Evolutionary conservation across 2,329 filamentous ascomycete genomes (phyloP).

Genomic region (Didymosphaeria variabile): DNA sequence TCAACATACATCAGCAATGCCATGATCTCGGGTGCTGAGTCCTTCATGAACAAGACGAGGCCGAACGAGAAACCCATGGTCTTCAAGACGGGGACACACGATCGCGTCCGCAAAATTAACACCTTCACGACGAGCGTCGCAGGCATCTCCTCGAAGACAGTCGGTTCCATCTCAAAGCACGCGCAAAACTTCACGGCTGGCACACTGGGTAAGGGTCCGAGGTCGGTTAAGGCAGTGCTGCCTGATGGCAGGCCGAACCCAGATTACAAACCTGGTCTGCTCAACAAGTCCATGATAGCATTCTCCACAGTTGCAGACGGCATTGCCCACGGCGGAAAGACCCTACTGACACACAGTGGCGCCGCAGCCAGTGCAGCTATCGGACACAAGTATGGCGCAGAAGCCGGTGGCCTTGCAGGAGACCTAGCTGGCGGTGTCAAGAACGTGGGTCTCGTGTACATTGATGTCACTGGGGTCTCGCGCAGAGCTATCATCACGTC

Average conservation of each 20-base stretch:
- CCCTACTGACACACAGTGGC: constrained; percentile 76
- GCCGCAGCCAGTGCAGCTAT: constrained; percentile 86
- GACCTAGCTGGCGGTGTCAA: constrained; percentile 86
- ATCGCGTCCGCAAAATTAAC: constrained; percentile 87
- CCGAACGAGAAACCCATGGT: constrained; percentile 83
- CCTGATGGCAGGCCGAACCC: constrained; percentile 71
- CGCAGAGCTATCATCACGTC: constrained; percentile 89
- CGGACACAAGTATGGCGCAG: constrained; percentile 84
- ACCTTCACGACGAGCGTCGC: constrained; percentile 83
- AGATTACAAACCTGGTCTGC: constrained; percentile 84
- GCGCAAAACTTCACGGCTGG: constrained; percentile 90
- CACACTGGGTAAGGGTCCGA: constrained; percentile 70
- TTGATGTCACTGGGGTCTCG: constrained; percentile 93
- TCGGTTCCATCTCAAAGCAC: constrained; percentile 81
- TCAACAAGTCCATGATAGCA: constrained; percentile 97
- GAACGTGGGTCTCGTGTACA: constrained; percentile 97
- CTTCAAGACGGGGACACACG: constrained; percentile 85
- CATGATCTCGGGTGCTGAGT: constrained; percentile 79
- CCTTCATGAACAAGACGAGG: constrained; percentile 80
- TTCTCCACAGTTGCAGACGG: constrained; percentile 95
- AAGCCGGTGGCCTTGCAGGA: constrained; percentile 81
- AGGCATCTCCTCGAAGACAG: constrained; percentile 82
- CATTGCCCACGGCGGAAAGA: constrained; percentile 85
- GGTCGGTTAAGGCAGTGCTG: constrained; percentile 69
- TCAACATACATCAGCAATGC: constrained; percentile 81